Conservation (phyloP, 202 grass and related monocot species). For the Digitaria exilis region DNA sequence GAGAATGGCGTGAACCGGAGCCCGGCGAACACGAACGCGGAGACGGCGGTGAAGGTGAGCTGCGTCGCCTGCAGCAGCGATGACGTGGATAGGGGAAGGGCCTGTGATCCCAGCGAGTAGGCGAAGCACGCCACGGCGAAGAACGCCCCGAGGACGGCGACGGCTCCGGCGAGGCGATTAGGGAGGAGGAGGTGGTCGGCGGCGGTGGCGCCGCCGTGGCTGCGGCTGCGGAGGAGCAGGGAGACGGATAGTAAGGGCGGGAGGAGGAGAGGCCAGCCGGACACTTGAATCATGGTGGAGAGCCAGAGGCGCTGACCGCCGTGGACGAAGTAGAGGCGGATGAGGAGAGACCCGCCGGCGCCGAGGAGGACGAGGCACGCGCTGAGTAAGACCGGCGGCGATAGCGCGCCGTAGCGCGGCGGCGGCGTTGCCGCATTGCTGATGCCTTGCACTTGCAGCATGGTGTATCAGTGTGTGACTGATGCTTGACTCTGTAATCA, state of each 20-base stretch:
- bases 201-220: background rate
- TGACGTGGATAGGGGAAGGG: slow-evolving; percentile 64
- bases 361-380: background rate
- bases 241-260: slow-evolving; percentile 47
- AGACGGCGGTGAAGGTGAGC: slow-evolving; percentile 70
- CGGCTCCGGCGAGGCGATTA: too few species aligned
- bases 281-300: slow-evolving; percentile 51
- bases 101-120: slow-evolving; percentile 39
- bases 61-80: slow-evolving; percentile 67
- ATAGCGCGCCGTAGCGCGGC: background rate
- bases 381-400: background rate
- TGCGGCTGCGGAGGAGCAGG: slow-evolving; percentile 22
- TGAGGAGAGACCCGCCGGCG: slow-evolving; percentile 35
- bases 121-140: too few species aligned
- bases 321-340: slow-evolving; percentile 72
- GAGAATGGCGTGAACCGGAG: slow-evolving; percentile 72
- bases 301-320: slow-evolving; percentile 64
- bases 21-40: slow-evolving; percentile 57
- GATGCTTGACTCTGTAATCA: slow-evolving; percentile 5
- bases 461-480: too few species aligned
- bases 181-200: too few species aligned
- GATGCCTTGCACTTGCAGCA: background rate
- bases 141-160: too few species aligned
- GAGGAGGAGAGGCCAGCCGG: slow-evolving; percentile 68
- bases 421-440: background rate